phyloP scores from a whole-genome alignment of 2,329 filamentous ascomycete species.

The Magnaporthiopsis rhizophila region DNA sequence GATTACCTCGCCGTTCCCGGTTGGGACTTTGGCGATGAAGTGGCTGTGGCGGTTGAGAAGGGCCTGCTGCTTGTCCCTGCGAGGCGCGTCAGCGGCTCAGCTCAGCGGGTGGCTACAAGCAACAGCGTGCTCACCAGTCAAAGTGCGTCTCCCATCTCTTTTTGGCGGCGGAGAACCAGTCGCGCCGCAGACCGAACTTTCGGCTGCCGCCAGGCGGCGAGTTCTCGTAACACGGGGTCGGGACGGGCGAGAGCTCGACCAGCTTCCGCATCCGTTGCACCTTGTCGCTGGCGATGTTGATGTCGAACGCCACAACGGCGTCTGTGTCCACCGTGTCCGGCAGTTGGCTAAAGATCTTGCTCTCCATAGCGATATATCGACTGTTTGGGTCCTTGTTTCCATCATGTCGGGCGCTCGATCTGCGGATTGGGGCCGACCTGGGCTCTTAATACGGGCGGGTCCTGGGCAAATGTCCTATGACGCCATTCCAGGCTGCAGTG shows the following conservation, averaged over 20 bases:
- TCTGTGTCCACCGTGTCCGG: slow-evolving; percentile 3
- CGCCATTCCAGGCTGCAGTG: too few species aligned
- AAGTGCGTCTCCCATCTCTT: slow-evolving; percentile 34
- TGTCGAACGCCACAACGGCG: slow-evolving; percentile 6
- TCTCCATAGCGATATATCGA: neutral
- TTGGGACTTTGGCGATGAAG: slow-evolving; percentile 32
- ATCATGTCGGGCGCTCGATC: too few species aligned
- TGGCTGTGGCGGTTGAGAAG: slow-evolving; percentile 41
- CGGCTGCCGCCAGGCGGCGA: slow-evolving; percentile 6
- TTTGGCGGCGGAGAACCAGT: slow-evolving; percentile 36
- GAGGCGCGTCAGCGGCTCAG: neutral
- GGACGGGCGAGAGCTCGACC: slow-evolving; percentile 9
- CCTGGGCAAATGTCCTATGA: too few species aligned
- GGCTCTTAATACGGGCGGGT: too few species aligned
- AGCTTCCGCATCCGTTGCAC: slow-evolving; percentile 15
- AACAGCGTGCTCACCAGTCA: slow-evolving; percentile 33
- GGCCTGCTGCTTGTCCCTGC: slow-evolving; percentile 10
- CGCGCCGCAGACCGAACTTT: slow-evolving; percentile 16
- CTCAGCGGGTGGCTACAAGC: neutral
- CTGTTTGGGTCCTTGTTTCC: neutral
- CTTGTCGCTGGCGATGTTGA: slow-evolving; percentile 10
- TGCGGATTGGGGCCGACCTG: too few species aligned
- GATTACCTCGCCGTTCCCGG: slow-evolving; percentile 25
- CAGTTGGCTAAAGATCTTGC: neutral
- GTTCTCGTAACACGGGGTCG: slow-evolving; percentile 11